A percentile compares a stretch with the other conserved stretches of the same genome.
Evolutionary conservation across 1,139 yeast species (phyloP).

Genomic region (Kodamaea suecica): DNA sequence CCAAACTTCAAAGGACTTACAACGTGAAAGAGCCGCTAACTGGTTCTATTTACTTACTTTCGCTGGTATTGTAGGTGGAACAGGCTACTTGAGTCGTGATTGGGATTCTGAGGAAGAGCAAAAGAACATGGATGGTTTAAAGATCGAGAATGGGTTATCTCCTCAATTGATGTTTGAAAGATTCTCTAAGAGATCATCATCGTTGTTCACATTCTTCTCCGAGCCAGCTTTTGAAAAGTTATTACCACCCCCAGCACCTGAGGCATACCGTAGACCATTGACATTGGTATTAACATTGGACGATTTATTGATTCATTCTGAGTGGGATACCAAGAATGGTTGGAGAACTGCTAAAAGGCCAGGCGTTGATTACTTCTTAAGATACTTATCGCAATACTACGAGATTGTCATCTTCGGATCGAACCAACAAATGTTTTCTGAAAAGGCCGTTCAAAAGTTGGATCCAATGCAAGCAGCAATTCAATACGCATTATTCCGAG

Average conservation of each 20-base stretch:
- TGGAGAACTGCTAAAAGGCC: constrained; percentile 99
- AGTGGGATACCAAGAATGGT: constrained; percentile 89
- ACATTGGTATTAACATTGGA: constrained; percentile 88
- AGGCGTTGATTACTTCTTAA: constrained; percentile 93
- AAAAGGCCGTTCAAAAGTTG: constrained; percentile 77
- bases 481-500: constrained; percentile 84
- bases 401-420: constrained; percentile 90
- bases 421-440: constrained; percentile 83
- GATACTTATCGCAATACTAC: constrained; percentile 90
- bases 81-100: constrained; percentile 75
- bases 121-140: constrained; percentile 45
- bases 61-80: constrained; percentile 60
- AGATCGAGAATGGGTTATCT: constrained; percentile 65
- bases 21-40: constrained; percentile 63
- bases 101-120: constrained; percentile 82
- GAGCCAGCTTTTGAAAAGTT: constrained; percentile 93
- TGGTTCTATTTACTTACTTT: constrained; percentile 62
- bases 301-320: constrained; percentile 85
- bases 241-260: constrained; percentile 83
- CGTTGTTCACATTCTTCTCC: constrained; percentile 78
- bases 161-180: constrained; percentile 67
- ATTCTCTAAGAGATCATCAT: constrained; percentile 65
- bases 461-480: constrained; percentile 92
- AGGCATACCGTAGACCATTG: constrained; percentile 88
- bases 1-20: constrained; percentile 59